phyloP scores from a whole-genome alignment of 2,329 filamentous ascomycete species.

The Aspergillus tubingensis region DNA sequence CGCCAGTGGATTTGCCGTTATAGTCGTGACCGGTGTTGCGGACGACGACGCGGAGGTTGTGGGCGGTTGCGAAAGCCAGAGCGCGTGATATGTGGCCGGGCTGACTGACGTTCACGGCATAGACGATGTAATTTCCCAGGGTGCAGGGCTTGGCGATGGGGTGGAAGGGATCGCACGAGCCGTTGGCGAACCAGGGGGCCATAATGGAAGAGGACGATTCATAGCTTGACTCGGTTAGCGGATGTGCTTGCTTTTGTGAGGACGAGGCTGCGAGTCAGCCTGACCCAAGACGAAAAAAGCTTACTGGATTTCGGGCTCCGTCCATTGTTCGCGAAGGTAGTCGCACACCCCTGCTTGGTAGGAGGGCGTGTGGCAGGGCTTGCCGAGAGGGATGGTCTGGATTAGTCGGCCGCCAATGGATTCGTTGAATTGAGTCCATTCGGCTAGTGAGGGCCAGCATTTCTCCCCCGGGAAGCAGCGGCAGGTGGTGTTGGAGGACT shows the following conservation, averaged over 20 bases:
- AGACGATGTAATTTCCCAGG: constrained; percentile 33
- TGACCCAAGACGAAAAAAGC: constrained; percentile 6
- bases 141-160: constrained; percentile 29
- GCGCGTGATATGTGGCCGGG: constrained; percentile 27
- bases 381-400: constrained; percentile 55
- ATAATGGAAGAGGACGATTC: constrained; percentile 15
- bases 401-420: constrained; percentile 56
- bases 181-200: constrained; percentile 17
- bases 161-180: constrained; percentile 15
- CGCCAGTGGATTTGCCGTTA: constrained; percentile 61
- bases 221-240: constrained; percentile 7
- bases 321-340: constrained; percentile 48
- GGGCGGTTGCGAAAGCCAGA: constrained; percentile 23
- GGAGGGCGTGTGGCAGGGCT: constrained; percentile 54
- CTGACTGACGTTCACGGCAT: constrained; percentile 39
- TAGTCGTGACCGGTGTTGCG: constrained; percentile 47
- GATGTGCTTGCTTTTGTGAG: not conserved
- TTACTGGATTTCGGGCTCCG: constrained; percentile 49
- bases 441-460: constrained; percentile 53
- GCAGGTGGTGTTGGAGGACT: constrained; percentile 31
- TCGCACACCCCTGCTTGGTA: constrained; percentile 51
- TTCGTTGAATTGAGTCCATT: constrained; percentile 56
- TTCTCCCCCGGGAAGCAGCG: constrained; percentile 55
- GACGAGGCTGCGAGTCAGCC: no score
- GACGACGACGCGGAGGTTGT: constrained; percentile 50